Base-by-base conservation (phyloP, 495 filamentous ascomycete species). In the Penicillium argentinense region DNA sequence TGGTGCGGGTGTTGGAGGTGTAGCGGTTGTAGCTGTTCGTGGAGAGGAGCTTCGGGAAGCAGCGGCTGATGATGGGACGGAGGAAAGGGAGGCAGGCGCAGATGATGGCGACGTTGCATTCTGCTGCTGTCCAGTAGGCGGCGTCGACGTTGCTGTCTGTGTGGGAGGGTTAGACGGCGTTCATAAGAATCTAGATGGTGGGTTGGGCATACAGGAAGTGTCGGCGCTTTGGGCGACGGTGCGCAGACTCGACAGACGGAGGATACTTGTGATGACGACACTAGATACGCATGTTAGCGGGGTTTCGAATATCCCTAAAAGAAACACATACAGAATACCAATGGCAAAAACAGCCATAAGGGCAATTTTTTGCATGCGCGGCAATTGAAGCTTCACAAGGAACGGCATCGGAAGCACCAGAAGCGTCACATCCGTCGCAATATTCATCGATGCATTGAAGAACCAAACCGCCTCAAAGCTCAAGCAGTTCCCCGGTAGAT, bases 61-160 rank as follows among this genome's bases (percentile, higher is more conserved):
- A 78, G 17, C 76, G 74, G 36, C 84, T 82, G 54, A 89, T 77
- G n/a, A 96, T 70, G 9, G 90, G 90, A 46, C 92, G 92, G 28
- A 95, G 69, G 16, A 86, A 90, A 11, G 90, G 90, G 16, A 95
- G 82, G 54, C 87, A 93, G 39, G 85, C 86, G 51, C 87, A 91
- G 51, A 89, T 84, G 53, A 95, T 91, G 19, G 88, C 80, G 9
- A 78, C 76, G 62, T 95, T 89, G 64, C 91, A 88, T 63, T 95
- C 90, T 44, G 95, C 80, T 18, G 85, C 86, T 13, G 86, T 89
- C 89, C 89, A 96, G 54, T 73, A 78, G 0, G 78, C 77, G 4
- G 73, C 71, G 30, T 64, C 71, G 23, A 80, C 73, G 55, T 80
- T 81, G 50, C 74, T 73, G 61, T 59, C 68, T 71, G 21, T 3